These are phyloP conservation scores for Rhododendron williamsianum DNA, from an alignment of 148 eudicot species.

Conservation along the genomic window DNA sequence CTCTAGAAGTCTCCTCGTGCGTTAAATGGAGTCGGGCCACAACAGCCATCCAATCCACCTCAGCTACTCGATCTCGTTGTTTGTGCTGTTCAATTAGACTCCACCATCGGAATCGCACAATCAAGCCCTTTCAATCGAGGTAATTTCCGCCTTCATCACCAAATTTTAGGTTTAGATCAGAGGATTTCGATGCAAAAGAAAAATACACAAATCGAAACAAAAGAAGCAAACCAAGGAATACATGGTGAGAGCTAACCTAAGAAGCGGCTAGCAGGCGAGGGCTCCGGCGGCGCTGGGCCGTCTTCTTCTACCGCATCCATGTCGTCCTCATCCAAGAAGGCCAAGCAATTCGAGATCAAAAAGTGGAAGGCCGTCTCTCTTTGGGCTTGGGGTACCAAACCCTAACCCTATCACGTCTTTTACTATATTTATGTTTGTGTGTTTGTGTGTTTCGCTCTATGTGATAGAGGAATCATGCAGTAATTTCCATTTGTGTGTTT, in stretches of 20 bases:
- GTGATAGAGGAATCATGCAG: not conserved
- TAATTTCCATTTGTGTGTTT: slow-evolving; percentile 19
- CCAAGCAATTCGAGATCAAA: slow-evolving; percentile 85
- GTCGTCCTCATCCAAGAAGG: slow-evolving; percentile 37
- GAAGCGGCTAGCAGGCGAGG: slow-evolving; percentile 26
- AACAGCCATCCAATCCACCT: not conserved
- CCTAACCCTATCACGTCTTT: not conserved
- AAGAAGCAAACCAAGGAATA: too few species aligned
- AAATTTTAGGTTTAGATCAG: slow-evolving; percentile 8
- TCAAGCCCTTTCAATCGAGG: slow-evolving; percentile 17
- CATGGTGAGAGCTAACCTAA: too few species aligned
- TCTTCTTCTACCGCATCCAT: slow-evolving; percentile 25
- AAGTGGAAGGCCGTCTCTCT: slow-evolving; percentile 97
- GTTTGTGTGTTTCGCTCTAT: not conserved
- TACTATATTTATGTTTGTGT: not conserved
- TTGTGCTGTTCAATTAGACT: not conserved
- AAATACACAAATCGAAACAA: too few species aligned
- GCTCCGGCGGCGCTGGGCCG: slow-evolving; percentile 20
- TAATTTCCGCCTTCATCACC: not conserved
- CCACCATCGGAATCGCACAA: slow-evolving; percentile 4
- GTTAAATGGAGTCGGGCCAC: not conserved
- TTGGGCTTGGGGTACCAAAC: slow-evolving; percentile 84
- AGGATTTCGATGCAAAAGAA: not conserved
- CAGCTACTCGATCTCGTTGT: slow-evolving; percentile 2
- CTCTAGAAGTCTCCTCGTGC: not conserved